A percentile compares a stretch with the other conserved stretches of the same genome.
Conservation (phyloP, 805 yeast genomes). For the Pichia scutulata region DNA sequence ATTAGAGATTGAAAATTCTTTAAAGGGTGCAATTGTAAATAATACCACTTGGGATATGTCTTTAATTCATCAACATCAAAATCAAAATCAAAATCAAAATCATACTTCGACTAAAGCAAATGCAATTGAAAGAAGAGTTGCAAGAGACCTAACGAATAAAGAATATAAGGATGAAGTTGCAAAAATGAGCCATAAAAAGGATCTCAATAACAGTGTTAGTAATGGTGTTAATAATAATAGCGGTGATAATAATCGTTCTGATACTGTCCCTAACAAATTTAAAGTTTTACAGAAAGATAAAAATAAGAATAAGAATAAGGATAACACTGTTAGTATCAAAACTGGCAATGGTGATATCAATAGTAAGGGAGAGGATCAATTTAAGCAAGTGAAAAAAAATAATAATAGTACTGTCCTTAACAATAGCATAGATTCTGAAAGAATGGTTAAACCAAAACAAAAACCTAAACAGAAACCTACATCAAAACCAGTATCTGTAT, state of each 20-base stretch:
- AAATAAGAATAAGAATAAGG: neutral
- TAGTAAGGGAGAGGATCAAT: neutral
- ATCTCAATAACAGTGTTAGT: neutral
- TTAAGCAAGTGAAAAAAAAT: neutral
- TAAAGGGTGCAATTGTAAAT: slow-evolving; percentile 36
- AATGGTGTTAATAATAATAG: neutral
- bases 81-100: slow-evolving; percentile 1
- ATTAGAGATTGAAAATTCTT: slow-evolving; percentile 50
- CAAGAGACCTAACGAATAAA: slow-evolving; percentile 10
- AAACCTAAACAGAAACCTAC: neutral
- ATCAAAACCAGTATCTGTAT: neutral
- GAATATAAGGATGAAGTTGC: slow-evolving; percentile 5
- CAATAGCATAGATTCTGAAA: no score
- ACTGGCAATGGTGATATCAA: neutral
- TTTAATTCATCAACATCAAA: slow-evolving; percentile 7
- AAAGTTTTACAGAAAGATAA: neutral
- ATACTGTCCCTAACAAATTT: neutral
- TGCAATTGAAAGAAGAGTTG: slow-evolving; percentile 6
- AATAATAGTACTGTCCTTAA: no score
- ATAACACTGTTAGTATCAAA: no score
- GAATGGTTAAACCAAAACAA: neutral
- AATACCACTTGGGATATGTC: slow-evolving; percentile 31
- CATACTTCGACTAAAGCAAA: neutral
- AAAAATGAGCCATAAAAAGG: neutral
- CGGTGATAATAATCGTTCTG: no score